These are phyloP conservation scores for Bathelium albidoporum DNA, from an alignment of 495 filamentous ascomycete species.

Conservation along the genomic window DNA sequence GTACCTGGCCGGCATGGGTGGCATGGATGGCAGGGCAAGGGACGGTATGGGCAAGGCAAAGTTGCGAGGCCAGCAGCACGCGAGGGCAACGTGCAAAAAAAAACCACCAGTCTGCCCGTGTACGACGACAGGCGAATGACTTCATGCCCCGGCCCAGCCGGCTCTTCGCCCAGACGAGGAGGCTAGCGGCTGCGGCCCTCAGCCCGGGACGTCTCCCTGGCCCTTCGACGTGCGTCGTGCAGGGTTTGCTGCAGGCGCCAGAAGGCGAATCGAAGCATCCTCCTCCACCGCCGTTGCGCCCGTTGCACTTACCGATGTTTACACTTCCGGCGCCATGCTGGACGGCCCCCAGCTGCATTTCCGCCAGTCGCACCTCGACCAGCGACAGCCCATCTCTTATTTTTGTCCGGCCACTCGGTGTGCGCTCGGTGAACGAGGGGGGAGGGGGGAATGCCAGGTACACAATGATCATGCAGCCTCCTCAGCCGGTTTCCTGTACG, in stretches of 20 bases:
- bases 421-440: neutral
- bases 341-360: neutral
- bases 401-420: neutral
- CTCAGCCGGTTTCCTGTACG: neutral
- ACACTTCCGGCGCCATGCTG: neutral
- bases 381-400: neutral
- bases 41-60: too few species aligned
- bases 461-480: neutral
- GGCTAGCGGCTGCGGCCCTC: neutral
- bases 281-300: neutral
- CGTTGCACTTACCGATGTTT: neutral
- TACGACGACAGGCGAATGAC: neutral
- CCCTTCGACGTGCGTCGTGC: neutral
- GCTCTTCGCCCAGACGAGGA: neutral
- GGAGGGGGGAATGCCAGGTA: neutral
- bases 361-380: neutral
- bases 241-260: conserved; percentile 2
- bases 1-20: too few species aligned
- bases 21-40: too few species aligned
- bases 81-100: conserved; percentile 4
- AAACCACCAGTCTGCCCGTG: neutral
- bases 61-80: too few species aligned
- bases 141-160: neutral
- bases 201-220: neutral
- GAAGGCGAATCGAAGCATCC: conserved; percentile 6